Conservation (phyloP, 805 yeast genomes). For the Danielia reshetovae region DNA sequence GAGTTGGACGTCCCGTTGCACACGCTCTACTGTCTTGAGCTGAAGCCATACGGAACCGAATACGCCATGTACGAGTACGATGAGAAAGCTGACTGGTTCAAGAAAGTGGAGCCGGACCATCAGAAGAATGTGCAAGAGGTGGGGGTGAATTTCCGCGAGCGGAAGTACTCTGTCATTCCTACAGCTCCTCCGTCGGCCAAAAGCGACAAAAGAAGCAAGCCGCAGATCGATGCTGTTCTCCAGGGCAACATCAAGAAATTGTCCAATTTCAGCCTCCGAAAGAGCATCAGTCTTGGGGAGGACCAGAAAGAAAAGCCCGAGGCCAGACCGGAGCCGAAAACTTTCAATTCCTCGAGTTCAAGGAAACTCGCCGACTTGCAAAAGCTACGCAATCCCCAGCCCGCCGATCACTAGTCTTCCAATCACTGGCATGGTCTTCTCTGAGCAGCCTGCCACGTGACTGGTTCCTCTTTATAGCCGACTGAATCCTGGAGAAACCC, state of each 20-base stretch:
- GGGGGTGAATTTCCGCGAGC: constrained; percentile 63
- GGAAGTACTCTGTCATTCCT: constrained; percentile 72
- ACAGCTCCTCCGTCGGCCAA: constrained; percentile 56
- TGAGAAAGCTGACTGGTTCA: constrained; percentile 74
- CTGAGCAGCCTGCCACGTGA: too few relatives aligned
- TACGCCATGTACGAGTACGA: constrained; percentile 88
- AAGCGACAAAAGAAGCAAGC: constrained; percentile 6
- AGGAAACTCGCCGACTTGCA: constrained; percentile 27
- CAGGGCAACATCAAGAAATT: neutral
- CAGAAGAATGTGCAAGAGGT: constrained; percentile 62
- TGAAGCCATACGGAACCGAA: constrained; percentile 93
- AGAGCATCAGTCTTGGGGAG: constrained; percentile 21
- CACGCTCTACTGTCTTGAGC: constrained; percentile 84
- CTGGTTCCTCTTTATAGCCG: too few relatives aligned
- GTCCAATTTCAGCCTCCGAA: constrained; percentile 22
- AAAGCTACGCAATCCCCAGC: constrained; percentile 25
- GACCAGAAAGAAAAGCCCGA: constrained; percentile 2
- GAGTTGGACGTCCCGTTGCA: constrained; percentile 92
- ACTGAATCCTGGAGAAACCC: too few relatives aligned
- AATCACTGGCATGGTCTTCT: too few relatives aligned
- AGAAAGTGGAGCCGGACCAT: constrained; percentile 55
- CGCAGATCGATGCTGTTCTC: constrained; percentile 2
- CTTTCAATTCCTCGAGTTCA: constrained; percentile 15
- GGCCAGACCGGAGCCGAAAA: constrained; percentile 3
- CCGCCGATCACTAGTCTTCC: too few relatives aligned